Evolutionary conservation across 306 rosid genomes (phyloP).

Genomic region (Medicago arabica): DNA sequence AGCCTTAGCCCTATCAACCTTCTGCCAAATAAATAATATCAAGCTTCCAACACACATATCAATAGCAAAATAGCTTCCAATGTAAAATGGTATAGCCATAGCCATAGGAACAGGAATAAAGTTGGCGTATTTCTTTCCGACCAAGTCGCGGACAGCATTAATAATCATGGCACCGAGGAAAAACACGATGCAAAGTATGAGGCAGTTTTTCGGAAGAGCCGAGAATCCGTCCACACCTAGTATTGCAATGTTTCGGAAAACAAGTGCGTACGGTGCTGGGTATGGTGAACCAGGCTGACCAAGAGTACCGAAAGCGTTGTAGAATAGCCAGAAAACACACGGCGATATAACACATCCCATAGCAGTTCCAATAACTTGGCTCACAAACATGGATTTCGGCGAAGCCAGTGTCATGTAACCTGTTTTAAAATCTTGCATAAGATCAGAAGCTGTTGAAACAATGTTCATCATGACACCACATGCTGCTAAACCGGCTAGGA

Average conservation of each 20-base stretch:
- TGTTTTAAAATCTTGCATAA: conserved; percentile 64
- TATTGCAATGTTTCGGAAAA: conserved; percentile 54
- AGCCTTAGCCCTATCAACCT: conserved; percentile 48
- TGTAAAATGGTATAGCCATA: conserved; percentile 64
- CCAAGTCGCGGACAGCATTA: conserved; percentile 42
- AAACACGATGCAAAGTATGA: conserved; percentile 45
- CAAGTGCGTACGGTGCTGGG: conserved; percentile 55
- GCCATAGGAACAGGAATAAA: conserved; percentile 65
- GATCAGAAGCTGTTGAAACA: conserved; percentile 61
- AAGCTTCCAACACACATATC: conserved; percentile 64
- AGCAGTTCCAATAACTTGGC: conserved; percentile 55
- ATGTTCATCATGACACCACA: conserved; percentile 69
- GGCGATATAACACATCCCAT: conserved; percentile 60
- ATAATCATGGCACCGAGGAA: conserved; percentile 47
- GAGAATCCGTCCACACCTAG: conserved; percentile 56
- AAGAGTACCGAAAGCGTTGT: conserved; percentile 45
- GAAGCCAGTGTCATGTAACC: conserved; percentile 64
- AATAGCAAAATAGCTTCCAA: conserved; percentile 55
- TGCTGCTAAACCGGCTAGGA: conserved; percentile 59
- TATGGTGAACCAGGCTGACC: conserved; percentile 44
- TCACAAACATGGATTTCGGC: conserved; percentile 61
- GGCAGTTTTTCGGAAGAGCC: conserved; percentile 53
- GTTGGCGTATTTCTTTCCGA: conserved; percentile 37
- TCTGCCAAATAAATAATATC: conserved; percentile 52
- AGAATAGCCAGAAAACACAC: conserved; percentile 63